Evolutionary conservation across 2,329 filamentous ascomycete genomes (phyloP).

Genomic region (Drechslerella stenobrocha): DNA sequence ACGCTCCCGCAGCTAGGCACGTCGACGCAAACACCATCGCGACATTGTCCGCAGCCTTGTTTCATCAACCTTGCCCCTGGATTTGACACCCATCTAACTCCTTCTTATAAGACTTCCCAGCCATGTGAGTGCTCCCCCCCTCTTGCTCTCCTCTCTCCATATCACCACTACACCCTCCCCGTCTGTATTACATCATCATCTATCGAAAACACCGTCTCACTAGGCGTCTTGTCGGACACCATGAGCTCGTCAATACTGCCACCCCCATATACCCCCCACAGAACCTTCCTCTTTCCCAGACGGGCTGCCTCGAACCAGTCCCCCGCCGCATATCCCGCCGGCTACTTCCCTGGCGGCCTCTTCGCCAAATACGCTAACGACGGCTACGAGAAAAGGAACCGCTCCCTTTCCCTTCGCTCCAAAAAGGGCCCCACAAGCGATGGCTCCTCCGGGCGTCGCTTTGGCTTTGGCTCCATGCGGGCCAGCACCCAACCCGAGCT

Average conservation of each 20-base stretch:
- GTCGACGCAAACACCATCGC: too few relatives aligned
- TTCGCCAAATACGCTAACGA: conserved; percentile 42
- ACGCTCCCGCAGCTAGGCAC: neutral
- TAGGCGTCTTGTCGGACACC: too few relatives aligned
- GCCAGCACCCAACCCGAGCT: conserved; percentile 84
- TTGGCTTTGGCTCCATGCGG: conserved; percentile 83
- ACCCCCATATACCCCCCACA: conserved; percentile 29
- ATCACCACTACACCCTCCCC: too few relatives aligned
- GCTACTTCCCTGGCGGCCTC: conserved; percentile 28
- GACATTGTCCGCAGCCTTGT: conserved; percentile 21
- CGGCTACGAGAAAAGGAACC: conserved; percentile 62
- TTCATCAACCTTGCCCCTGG: conserved; percentile 6
- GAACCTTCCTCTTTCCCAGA: conserved; percentile 25
- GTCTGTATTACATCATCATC: too few relatives aligned
- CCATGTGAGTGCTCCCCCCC: conserved; percentile 28
- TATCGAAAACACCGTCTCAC: too few relatives aligned
- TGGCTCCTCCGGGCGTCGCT: conserved; percentile 63
- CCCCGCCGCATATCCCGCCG: conserved; percentile 19
- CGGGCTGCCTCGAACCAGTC: conserved; percentile 11
- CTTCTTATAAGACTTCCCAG: conserved; percentile 20
- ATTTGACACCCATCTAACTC: neutral
- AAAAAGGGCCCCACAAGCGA: conserved; percentile 60
- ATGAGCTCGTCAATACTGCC: conserved; percentile 8
- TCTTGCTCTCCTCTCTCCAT: conserved; percentile 5
- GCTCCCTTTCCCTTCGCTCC: conserved; percentile 73